These are phyloP conservation scores for Tetrapisispora arboricola DNA, from an alignment of 805 yeast species.

Conservation along the genomic window DNA sequence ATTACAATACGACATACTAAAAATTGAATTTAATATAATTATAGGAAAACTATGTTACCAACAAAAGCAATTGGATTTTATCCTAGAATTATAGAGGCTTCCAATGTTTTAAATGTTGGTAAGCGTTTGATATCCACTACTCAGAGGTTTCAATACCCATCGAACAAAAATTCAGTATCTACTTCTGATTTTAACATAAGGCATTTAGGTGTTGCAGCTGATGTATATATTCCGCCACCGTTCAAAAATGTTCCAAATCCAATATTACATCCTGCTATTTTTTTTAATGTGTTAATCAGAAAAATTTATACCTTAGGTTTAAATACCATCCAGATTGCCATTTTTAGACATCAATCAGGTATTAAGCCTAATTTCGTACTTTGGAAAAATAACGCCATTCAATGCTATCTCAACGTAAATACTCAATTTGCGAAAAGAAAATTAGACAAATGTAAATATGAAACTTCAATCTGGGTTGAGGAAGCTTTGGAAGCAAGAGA, in stretches of 20 bases:
- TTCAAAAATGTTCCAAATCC: constrained; percentile 36
- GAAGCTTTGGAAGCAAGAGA: constrained; percentile 46
- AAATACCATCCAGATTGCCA: constrained; percentile 58
- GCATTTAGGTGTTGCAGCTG: constrained; percentile 33
- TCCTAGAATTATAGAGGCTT: no score
- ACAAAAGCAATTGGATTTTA: neutral
- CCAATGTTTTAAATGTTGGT: neutral
- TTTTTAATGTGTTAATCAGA: constrained; percentile 42
- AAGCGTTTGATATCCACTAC: neutral
- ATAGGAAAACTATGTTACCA: neutral
- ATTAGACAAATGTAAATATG: constrained; percentile 36
- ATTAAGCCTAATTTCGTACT: constrained; percentile 55
- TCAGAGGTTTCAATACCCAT: neutral
- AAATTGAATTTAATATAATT: no score
- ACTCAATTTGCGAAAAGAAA: constrained; percentile 62
- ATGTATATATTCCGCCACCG: constrained; percentile 44
- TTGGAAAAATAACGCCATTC: constrained; percentile 83
- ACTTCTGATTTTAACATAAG: constrained; percentile 28
- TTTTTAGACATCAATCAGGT: constrained; percentile 59
- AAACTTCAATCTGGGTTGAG: constrained; percentile 52
- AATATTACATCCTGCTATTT: constrained; percentile 33
- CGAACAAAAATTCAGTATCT: neutral
- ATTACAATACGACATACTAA: no score
- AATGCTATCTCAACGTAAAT: constrained; percentile 66
- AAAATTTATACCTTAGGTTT: constrained; percentile 53